Conservation (phyloP, 768 basidiomycete genomes). For the Holtermanniella nyarrowii region DNA sequence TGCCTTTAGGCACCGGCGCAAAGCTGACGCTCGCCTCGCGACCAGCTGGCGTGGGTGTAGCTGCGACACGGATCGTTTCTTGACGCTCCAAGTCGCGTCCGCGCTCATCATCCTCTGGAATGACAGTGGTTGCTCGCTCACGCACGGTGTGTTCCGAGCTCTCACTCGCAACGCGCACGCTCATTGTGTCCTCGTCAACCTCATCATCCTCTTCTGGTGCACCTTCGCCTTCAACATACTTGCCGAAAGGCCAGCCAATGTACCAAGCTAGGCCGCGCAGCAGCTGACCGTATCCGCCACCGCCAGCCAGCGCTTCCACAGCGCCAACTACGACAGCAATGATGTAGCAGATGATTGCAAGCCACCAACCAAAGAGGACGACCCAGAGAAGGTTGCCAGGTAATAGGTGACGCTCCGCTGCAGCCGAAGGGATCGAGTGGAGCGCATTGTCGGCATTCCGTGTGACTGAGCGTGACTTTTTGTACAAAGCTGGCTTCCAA, state of each 20-base stretch:
- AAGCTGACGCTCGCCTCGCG: slow-evolving; percentile 40
- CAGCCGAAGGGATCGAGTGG: slow-evolving; percentile 82
- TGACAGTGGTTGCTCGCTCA: background rate
- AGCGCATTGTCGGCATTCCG: slow-evolving; percentile 91
- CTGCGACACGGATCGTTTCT: slow-evolving; percentile 2
- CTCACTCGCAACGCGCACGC: background rate
- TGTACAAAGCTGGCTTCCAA: slow-evolving; percentile 98
- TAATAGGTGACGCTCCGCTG: slow-evolving; percentile 82
- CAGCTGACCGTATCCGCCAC: slow-evolving; percentile 70
- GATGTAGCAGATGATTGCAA: slow-evolving; percentile 59
- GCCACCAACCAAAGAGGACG: slow-evolving; percentile 85
- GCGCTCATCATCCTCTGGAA: background rate
- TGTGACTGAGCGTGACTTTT: slow-evolving; percentile 91
- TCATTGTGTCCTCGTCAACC: slow-evolving; percentile 29
- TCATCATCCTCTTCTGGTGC: slow-evolving; percentile 35
- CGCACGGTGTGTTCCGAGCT: slow-evolving; percentile 3
- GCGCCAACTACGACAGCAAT: slow-evolving; percentile 60
- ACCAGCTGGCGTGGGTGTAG: slow-evolving; percentile 17
- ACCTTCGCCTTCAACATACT: slow-evolving; percentile 79
- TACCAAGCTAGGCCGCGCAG: slow-evolving; percentile 93
- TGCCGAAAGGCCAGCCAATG: slow-evolving; percentile 94
- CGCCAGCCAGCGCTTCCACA: slow-evolving; percentile 60
- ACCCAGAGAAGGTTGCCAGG: slow-evolving; percentile 94
- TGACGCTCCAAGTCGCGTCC: background rate
- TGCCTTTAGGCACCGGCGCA: slow-evolving; percentile 21